phyloP scores from a whole-genome alignment of 2,329 filamentous ascomycete genomes.

The Chaetomiaceae sp. region DNA sequence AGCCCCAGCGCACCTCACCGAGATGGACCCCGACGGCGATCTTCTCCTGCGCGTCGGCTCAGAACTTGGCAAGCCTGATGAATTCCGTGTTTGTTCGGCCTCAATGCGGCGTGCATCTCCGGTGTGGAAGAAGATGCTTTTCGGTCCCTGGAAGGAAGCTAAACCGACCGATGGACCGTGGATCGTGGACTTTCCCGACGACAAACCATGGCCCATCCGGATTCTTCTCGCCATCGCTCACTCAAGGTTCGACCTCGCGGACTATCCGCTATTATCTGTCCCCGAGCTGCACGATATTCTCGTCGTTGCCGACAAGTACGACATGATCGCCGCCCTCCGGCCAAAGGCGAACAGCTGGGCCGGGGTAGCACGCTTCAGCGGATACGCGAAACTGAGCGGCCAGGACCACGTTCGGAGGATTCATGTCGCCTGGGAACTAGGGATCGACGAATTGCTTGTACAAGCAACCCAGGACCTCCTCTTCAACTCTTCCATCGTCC shows the following conservation, averaged over 20 bases:
- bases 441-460: not conserved
- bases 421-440: not conserved
- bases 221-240: not conserved
- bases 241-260: too few species aligned
- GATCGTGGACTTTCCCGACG: not conserved
- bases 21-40: too few species aligned
- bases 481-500: too few species aligned
- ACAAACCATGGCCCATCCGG: too few species aligned
- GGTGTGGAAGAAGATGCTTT: constrained; percentile 7
- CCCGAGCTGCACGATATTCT: not conserved
- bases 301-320: constrained; percentile 4
- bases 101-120: constrained; percentile 1
- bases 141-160: constrained; percentile 7
- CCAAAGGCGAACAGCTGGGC: not conserved
- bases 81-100: too few species aligned
- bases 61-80: too few species aligned
- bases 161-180: not conserved
- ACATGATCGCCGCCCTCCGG: not conserved
- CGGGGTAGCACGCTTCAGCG: too few species aligned
- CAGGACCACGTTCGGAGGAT: too few species aligned
- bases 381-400: too few species aligned
- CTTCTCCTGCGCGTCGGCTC: too few species aligned
- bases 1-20: too few species aligned
- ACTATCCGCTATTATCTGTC: not conserved
- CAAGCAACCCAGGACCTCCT: not conserved